Base-by-base conservation (phyloP, 768 basidiomycete species). In the Pholiota molesta region DNA sequence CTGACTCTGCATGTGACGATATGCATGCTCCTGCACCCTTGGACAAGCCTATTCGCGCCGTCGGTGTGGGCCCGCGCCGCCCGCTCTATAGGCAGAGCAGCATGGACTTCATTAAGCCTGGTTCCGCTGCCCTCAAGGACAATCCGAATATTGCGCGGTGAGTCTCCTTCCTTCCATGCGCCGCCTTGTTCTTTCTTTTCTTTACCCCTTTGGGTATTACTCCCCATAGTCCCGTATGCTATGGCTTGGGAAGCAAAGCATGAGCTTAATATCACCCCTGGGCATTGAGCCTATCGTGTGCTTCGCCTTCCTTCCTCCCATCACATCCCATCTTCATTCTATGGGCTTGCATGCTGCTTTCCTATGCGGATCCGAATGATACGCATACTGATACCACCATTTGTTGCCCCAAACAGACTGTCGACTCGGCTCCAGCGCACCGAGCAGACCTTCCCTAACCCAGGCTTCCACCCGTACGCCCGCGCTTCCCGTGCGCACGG, bases 11-110 rank as follows among this genome's bases (percentile, higher is more conserved):
- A 11, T 52, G 31, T 19, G 29, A 31, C 14, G 69, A 73, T 64
- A 64, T 64, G 58, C 73, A 74, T 52, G 71, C 73, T 23, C 64
- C 63, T 49, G 71, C 73, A 23, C 64, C 63, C 49, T 37, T 62
- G 54, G 72, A 72, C 51, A 73, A 72, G 60, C 66, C 72, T 26
- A 17, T 73, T 10, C 55, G 55, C 55, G 33, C 23, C 42, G 64
- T 64, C 23, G 71, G 71, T 53, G 68, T 73, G 28, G 68, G 72
- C 37, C 67, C 73, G 28, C 80, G 79, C 59, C 83, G 87, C 17
- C 87, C 87, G 17, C 77, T 92, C 26, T 91, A 91, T 74, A 81
- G 89, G 61, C 91, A 92, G 77, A 91, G 91, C 23, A 92, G 91
- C 72, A 94, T 94, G 92, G 92, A 94, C 70, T 93, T 92, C 65